These are phyloP conservation scores for Mortierella sp. DNA, from an alignment of 371 early-diverging fungal species.

Conservation along the genomic window DNA sequence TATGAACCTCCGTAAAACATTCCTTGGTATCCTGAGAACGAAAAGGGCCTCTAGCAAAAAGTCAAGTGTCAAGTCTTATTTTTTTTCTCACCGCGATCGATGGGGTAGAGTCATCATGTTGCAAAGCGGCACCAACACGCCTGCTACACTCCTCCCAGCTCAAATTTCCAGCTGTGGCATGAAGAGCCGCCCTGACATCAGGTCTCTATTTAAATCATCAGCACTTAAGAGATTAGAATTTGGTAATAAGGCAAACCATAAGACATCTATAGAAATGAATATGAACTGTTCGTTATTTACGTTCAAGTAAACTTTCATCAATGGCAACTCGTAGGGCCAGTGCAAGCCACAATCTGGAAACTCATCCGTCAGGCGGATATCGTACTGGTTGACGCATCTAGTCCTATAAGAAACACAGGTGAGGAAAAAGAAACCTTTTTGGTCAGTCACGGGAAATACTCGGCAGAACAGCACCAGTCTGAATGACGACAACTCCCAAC, in stretches of 20 bases:
- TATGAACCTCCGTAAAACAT: background rate
- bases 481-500: background rate
- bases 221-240: background rate
- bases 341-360: conserved; percentile 78
- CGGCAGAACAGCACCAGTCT: background rate
- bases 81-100: conserved; percentile 58
- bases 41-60: background rate
- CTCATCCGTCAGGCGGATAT: conserved; percentile 78
- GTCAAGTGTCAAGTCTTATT: too few relatives aligned
- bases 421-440: background rate
- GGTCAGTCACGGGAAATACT: background rate
- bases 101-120: conserved; percentile 66
- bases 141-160: conserved; percentile 80
- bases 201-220: conserved; percentile 55
- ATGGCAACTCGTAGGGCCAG: conserved; percentile 82
- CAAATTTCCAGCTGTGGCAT: conserved; percentile 63
- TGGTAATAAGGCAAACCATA: background rate
- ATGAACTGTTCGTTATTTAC: conserved; percentile 48
- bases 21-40: background rate
- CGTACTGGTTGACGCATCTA: conserved; percentile 86
- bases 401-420: background rate
- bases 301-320: conserved; percentile 73
- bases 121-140: conserved; percentile 64
- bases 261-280: background rate
- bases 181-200: conserved; percentile 71